Base-by-base conservation (phyloP, 441 rosid genomes). In the Gossypium gossypioides region DNA sequence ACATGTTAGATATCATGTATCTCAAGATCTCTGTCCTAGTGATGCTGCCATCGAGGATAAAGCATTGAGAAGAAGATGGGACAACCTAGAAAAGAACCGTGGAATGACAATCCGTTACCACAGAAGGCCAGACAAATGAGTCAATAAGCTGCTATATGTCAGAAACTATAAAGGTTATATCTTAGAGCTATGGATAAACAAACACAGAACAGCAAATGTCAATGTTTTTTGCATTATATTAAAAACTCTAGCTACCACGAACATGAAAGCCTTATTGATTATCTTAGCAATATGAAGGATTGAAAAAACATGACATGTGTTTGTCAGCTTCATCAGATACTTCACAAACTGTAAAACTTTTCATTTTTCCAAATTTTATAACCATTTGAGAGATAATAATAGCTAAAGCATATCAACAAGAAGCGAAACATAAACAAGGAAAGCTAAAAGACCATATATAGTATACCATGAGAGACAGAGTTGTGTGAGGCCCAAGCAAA, bases 391-490 rank as follows among this genome's bases (percentile, higher is more conserved):
- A 29, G 42, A 15, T 7, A 6, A 16, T 62, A 44, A 65, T 6
- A 44, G 19, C 51, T 44, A 65, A 48, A 16, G 6, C 22, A 44
- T 13, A 16, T 0, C 1, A 16, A 3, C 6, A 61, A 44, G 13
- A 24, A 13, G 37, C 56, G 37, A 46, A 21, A 42, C 60, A n/a
- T 5, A 66, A 46, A 58, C 34, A 21, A 42, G 29, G 3, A 22
- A 27, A 6, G 34, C 6, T 58, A 37, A 2, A 55, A 73, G 60
- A 12, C 48, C 9, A 60, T 56, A 67, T 34, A 34, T 34, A 34
- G 40, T 34, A 34, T 86, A 94, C 99, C 97, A 86, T 48, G 87
- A 89, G 74, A 94, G 96, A 67, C 84, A 85, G 44, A 94, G 91
- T 76, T 85, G 91, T 29, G 96, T 86, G 67, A 88, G 87, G 55